A percentile compares a stretch with the other conserved stretches of the same genome.
phyloP scores from a whole-genome alignment of 352 stramenopile species.

The Aphanomyces cochlioides region DNA sequence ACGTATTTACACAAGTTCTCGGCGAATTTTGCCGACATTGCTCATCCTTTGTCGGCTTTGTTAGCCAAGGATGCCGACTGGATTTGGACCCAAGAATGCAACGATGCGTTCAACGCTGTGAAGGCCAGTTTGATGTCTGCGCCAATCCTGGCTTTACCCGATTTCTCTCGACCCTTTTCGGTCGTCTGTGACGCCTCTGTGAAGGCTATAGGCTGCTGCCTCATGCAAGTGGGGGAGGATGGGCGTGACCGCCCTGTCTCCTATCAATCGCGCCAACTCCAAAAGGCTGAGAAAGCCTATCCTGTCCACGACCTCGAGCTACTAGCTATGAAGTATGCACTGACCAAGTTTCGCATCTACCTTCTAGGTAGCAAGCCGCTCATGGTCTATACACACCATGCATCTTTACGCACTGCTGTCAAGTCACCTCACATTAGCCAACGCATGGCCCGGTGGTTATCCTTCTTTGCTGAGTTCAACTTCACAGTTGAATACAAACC shows the following conservation, averaged over 20 bases:
- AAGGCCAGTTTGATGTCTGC: background rate
- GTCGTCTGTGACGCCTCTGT: slow-evolving; percentile 35
- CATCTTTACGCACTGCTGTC: background rate
- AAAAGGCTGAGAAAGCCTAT: slow-evolving; percentile 33
- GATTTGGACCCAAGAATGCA: slow-evolving; percentile 18
- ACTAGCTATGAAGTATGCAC: background rate
- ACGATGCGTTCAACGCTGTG: slow-evolving; percentile 11
- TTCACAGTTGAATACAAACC: background rate
- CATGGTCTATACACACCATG: background rate
- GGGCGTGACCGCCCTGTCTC: slow-evolving; percentile 31
- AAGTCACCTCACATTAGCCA: background rate
- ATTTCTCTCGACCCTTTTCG: slow-evolving; percentile 26
- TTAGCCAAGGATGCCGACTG: no score
- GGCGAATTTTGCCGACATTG: slow-evolving; percentile 28
- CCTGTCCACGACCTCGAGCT: slow-evolving; percentile 22
- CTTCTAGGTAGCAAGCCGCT: background rate
- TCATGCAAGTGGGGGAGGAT: slow-evolving; percentile 31
- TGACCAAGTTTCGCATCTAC: background rate
- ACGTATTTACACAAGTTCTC: slow-evolving; percentile 34
- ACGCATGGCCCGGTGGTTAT: background rate
- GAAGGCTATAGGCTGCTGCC: slow-evolving; percentile 33
- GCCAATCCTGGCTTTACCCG: slow-evolving; percentile 4
- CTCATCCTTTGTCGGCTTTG: no score
- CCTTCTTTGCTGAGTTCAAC: background rate
- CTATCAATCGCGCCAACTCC: slow-evolving; percentile 36